Evolutionary conservation across 768 basidiomycete genomes (phyloP).

Genomic region (Megacollybia marginata): DNA sequence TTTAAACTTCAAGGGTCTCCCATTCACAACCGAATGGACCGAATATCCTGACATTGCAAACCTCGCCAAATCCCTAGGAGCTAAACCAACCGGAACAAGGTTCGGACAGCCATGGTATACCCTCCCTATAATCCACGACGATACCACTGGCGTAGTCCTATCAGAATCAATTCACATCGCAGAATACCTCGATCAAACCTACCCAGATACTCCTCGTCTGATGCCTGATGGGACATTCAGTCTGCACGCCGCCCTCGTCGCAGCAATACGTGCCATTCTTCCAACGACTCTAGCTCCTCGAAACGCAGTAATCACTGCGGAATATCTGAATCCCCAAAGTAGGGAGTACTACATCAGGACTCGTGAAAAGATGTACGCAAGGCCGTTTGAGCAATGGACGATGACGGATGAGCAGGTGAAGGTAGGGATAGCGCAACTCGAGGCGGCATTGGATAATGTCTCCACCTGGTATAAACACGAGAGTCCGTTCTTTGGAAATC

Average conservation of each 20-base stretch:
- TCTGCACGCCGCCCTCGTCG: slow-evolving; percentile 8
- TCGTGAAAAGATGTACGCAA: slow-evolving; percentile 6
- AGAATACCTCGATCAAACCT: slow-evolving; percentile 28
- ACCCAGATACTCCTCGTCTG: slow-evolving; percentile 22
- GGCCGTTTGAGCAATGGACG: slow-evolving; percentile 6
- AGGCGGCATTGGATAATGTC: not conserved
- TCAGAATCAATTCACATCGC: slow-evolving; percentile 28
- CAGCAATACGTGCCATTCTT: not conserved
- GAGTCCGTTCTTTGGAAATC: slow-evolving; percentile 22
- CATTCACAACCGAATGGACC: not conserved
- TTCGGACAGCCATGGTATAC: slow-evolving; percentile 16
- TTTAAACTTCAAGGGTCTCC: not conserved
- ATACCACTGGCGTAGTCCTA: slow-evolving; percentile 18
- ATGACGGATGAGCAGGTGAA: slow-evolving; percentile 12
- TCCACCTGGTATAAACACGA: slow-evolving; percentile 5
- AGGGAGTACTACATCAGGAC: slow-evolving; percentile 18
- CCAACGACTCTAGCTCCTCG: not conserved
- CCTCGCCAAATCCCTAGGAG: not conserved
- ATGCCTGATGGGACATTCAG: slow-evolving; percentile 18
- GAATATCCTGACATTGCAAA: not conserved
- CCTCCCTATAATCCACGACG: slow-evolving; percentile 31
- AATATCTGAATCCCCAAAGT: slow-evolving; percentile 20
- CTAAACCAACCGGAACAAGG: not conserved
- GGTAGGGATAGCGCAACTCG: slow-evolving; percentile 8
- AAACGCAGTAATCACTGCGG: slow-evolving; percentile 4